A percentile compares a stretch with the other conserved stretches of the same genome.
Evolutionary conservation across 345 rosid species (phyloP).

Genomic region (Hypericum androsaemum): DNA sequence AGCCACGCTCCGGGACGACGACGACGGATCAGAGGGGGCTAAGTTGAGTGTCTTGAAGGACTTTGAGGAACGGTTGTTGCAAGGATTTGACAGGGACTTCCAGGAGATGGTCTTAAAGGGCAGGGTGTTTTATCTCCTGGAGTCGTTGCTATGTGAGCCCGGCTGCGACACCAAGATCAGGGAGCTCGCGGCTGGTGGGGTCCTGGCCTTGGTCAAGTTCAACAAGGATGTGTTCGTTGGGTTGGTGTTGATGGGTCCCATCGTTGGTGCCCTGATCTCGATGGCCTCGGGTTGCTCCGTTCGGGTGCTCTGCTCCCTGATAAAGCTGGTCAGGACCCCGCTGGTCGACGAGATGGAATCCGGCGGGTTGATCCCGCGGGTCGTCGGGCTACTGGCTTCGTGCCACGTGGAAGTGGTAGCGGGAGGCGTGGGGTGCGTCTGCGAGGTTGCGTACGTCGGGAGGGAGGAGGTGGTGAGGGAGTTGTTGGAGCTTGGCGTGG

Average conservation of each 20-base stretch:
- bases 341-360: conserved; percentile 43
- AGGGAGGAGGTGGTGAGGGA: conserved; percentile 43
- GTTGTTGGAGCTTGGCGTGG: conserved; percentile 30
- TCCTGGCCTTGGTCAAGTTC: conserved; percentile 35
- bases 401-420: conserved; percentile 12
- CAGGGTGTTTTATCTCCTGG: conserved; percentile 34
- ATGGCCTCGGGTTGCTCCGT: conserved; percentile 31
- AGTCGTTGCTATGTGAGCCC: conserved; percentile 26
- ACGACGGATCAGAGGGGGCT: too few relatives aligned
- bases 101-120: conserved; percentile 42
- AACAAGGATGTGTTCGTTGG: conserved; percentile 54
- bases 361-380: conserved; percentile 29
- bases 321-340: conserved; percentile 33
- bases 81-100: conserved; percentile 39
- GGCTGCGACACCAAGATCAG: conserved; percentile 17
- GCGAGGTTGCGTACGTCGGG: conserved; percentile 36
- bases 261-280: conserved; percentile 29
- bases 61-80: conserved; percentile 27
- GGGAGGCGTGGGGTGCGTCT: conserved; percentile 30
- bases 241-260: conserved; percentile 47
- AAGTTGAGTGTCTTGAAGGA: conserved; percentile 28
- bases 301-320: conserved; percentile 26
- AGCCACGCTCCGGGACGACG: conserved; percentile 17
- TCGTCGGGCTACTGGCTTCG: conserved; percentile 25
- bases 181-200: conserved; percentile 24